A percentile compares a stretch with the other conserved stretches of the same genome.
Conservation (phyloP, 495 filamentous ascomycete species). For the Oleoguttula mirabilis region DNA sequence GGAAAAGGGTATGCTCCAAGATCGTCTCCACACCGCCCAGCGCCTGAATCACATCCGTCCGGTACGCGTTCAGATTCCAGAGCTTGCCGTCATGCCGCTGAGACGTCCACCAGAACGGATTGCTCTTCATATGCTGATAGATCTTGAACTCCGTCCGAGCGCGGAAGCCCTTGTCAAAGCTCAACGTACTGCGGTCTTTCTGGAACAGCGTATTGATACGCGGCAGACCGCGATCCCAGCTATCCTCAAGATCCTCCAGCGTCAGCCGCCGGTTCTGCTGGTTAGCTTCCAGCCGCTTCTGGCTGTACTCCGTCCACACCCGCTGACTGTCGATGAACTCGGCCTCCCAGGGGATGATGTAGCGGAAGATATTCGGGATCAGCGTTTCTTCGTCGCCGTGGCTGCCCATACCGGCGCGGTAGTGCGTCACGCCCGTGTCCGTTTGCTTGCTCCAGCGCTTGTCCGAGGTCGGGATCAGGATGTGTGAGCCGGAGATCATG, state of each 20-base stretch:
- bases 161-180: slow-evolving; percentile 98
- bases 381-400: slow-evolving; percentile 76
- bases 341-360: slow-evolving; percentile 98
- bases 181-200: slow-evolving; percentile 93
- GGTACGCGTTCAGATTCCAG: slow-evolving; percentile 97
- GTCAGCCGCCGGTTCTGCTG: slow-evolving; percentile 94
- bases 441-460: slow-evolving; percentile 98
- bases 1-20: slow-evolving; percentile 95
- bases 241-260: slow-evolving; percentile 94
- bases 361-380: slow-evolving; percentile 98
- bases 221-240: slow-evolving; percentile 95
- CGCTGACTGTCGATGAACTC: slow-evolving; percentile 98
- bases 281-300: slow-evolving; percentile 93
- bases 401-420: slow-evolving; percentile 94
- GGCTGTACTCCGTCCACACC: slow-evolving; percentile 98
- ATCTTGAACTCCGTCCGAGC: slow-evolving; percentile 94
- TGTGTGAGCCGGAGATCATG: slow-evolving; percentile 98
- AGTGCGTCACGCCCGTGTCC: slow-evolving; percentile 93
- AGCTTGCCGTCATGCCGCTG: slow-evolving; percentile 96
- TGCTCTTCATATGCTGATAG: slow-evolving; percentile 93
- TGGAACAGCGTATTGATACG: slow-evolving; percentile 99
- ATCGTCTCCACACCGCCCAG: slow-evolving; percentile 99
- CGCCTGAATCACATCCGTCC: slow-evolving; percentile 97
- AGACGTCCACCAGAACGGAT: slow-evolving; percentile 54
- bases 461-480: slow-evolving; percentile 94